Evolutionary conservation across 1,139 yeast genomes (phyloP), one percentile per base, ranked within the genome.

Genomic region (Kodamaea plutei): DNA sequence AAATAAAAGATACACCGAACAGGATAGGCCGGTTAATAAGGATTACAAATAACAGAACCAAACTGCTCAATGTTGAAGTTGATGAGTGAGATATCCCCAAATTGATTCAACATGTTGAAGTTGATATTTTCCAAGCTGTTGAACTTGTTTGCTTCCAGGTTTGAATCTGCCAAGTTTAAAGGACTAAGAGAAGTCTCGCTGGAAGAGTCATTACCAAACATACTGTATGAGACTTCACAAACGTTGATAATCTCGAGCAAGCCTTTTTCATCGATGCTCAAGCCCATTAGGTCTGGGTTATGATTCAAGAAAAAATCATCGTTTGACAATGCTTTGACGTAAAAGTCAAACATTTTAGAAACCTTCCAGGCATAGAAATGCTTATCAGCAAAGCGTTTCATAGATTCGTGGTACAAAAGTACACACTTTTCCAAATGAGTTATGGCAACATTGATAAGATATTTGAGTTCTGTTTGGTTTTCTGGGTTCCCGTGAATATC

Each of bases 291-390:
- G n/a, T n/a, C 27, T 8, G 17, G 27, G 3, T 13, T 15, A n/a
- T 25, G 14, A 3, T 15, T 16, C 8, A 11, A 16, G 9, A 16
- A 25, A 12, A 25, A 25, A 9, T 25, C 27, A 7, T 25, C 11
- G 3, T 15, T 17, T 8, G 27, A 25, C 4, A 18, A 10, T 9
- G 27, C 27, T n/a, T 25, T 15, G 10, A 25, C 15, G 10, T 25
- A 25, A 10, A 16, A 25, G 20, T 25, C 27, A 15, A 25, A 25
- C 27, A 25, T 15, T 13, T 17, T 25, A 12, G 20, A 17, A 10
- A 25, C 27, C 14, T 25, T 25, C 27, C 27, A 25, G 12, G 27
- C 27, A 15, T 25, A 25, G 17, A 25, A 25, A 11, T n/a, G 17
- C 4, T 25, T 18, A 9, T 25, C 17, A 9, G 12, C 20, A 5